Base-by-base conservation (phyloP, 257 asterid genomes). In the Plectranthus barbatus region DNA sequence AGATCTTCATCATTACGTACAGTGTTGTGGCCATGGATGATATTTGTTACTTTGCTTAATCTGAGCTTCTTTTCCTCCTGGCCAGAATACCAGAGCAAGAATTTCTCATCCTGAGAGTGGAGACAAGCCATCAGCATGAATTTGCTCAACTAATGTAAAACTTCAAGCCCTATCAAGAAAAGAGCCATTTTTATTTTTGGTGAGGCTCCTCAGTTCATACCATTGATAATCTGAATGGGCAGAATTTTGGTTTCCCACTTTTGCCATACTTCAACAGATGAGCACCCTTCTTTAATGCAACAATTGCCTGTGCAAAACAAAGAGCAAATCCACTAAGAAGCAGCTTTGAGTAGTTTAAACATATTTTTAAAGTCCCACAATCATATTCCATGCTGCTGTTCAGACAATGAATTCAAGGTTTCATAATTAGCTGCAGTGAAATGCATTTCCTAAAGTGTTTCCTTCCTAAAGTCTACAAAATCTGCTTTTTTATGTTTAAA, bases 251-350 rank as follows among this genome's bases (percentile, higher is more conserved):
- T 36, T 47, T 67, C 11, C 66, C 72, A 41, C 44, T 56, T 1
- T 7, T 50, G 10, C 66, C 52, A 58, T 67, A 57, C 66, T 56
- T 67, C 44, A 67, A 56, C 4, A 67, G 66, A 48, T 67, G 72
- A 23, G 72, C 66, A 4, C 72, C 72, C 51, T 67, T 67, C 66
- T 67, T 67, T 13, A 67, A 47, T 18, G 72, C 66, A 57, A 67
- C 72, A 12, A 67, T 57, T 10, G 72, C 72, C 72, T 67, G 49
- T 42, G 29, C 50, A 66, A 19, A 39, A 57, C 6, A 19, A 10
- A 20, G 6, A 19, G 14, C 44, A 31, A 1, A 0, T 31, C 14
- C 33, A 26, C 31, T 26, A 26, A 26, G n/a, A 26, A 26, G 31
- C 33, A 39, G 4, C 44, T 6, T 31, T 31, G 36, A 31, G 5